phyloP scores from a whole-genome alignment of 352 stramenopile genomes.

The Peronosclerospora sorghi region DNA sequence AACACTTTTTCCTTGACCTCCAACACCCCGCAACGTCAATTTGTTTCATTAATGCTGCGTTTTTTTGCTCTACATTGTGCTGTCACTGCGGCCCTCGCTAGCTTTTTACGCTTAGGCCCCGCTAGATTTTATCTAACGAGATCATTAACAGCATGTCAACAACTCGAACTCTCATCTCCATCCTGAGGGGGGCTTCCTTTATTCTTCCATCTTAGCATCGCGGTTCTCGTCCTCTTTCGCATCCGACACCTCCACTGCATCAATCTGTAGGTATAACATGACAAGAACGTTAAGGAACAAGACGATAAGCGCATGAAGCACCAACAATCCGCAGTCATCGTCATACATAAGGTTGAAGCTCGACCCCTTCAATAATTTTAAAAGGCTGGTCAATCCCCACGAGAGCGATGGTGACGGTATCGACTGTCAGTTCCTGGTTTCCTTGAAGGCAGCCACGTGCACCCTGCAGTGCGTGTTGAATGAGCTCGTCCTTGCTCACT shows the following conservation, averaged over 20 bases:
- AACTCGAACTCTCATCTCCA: too few relatives aligned
- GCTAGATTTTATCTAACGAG: too few relatives aligned
- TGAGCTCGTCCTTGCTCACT: constrained; percentile 92
- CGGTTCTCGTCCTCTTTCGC: constrained; percentile 69
- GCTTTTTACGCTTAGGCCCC: too few relatives aligned
- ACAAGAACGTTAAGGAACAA: neutral
- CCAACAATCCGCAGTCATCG: neutral
- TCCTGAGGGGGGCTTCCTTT: constrained; percentile 10
- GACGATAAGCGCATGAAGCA: neutral
- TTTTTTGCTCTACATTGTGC: too few relatives aligned
- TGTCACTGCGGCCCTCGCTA: too few relatives aligned
- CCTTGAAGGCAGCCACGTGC: constrained; percentile 92
- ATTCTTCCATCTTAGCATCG: constrained; percentile 77
- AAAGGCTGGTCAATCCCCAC: constrained; percentile 92
- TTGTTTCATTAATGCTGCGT: too few relatives aligned
- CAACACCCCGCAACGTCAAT: too few relatives aligned
- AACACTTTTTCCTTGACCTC: too few relatives aligned
- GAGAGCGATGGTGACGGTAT: constrained; percentile 89
- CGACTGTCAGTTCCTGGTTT: constrained; percentile 91
- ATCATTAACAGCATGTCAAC: too few relatives aligned
- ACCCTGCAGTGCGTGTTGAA: constrained; percentile 96
- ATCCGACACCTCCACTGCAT: constrained; percentile 77
- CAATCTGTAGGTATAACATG: constrained; percentile 42
- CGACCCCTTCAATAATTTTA: constrained; percentile 88
- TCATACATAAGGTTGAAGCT: constrained; percentile 91